Conservation (phyloP, 2,329 filamentous ascomycete genomes). For the Pyrenochaeta sp. region DNA sequence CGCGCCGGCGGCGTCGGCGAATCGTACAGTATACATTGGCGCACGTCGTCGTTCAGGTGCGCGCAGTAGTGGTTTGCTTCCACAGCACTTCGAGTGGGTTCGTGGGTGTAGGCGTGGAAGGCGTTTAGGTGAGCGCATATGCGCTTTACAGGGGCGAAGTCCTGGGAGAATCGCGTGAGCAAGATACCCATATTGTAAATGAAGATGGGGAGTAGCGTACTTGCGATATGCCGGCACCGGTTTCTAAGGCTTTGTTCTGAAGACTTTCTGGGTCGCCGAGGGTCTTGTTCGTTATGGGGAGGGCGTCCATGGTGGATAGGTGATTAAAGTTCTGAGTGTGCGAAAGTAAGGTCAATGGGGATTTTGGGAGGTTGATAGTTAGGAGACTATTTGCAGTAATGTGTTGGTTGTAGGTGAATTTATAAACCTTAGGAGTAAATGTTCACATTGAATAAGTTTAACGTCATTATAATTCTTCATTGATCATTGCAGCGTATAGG, state of each 20-base stretch:
- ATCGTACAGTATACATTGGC: constrained; percentile 88
- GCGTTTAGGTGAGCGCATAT: constrained; percentile 86
- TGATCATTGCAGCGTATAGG: too few species aligned
- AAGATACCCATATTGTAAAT: too few species aligned
- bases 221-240: constrained; percentile 67
- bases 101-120: constrained; percentile 83
- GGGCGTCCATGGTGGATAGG: constrained; percentile 37
- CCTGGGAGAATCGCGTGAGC: too few species aligned
- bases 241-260: constrained; percentile 67
- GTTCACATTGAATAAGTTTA: constrained; percentile 1
- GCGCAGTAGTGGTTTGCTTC: constrained; percentile 88
- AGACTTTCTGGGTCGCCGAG: constrained; percentile 60
- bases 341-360: not conserved
- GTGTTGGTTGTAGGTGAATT: not conserved
- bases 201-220: constrained; percentile 69
- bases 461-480: constrained; percentile 18
- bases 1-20: constrained; percentile 69
- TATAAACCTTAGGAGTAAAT: not conserved
- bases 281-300: constrained; percentile 51
- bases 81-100: constrained; percentile 68
- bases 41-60: constrained; percentile 77
- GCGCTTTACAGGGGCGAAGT: too few species aligned
- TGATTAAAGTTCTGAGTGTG: too few species aligned
- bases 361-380: not conserved
- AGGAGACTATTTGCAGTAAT: not conserved